A percentile compares a stretch with the other conserved stretches of the same genome.
Conservation (phyloP, 1,284 basidiomycete species). For the Ceratobasidium sp. region DNA sequence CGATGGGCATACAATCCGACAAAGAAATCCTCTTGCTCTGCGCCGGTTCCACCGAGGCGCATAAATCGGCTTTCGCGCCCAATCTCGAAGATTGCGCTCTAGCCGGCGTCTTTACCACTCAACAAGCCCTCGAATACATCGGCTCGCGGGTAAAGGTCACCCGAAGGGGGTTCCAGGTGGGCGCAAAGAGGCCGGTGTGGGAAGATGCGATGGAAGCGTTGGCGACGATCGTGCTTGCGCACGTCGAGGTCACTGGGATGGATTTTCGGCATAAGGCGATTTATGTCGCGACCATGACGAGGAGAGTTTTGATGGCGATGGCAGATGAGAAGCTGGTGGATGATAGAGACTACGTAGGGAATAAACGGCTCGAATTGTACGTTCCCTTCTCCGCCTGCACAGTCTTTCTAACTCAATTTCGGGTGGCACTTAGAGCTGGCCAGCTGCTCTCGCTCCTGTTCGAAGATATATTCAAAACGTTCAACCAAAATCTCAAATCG, state of each 20-base stretch:
- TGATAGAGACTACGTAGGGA: conserved; percentile 99
- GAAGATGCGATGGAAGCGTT: conserved; percentile 97
- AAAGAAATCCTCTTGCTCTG: conserved; percentile 97
- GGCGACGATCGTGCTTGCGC: conserved; percentile 96
- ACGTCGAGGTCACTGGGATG: conserved; percentile 91
- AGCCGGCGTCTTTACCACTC: conserved; percentile 89
- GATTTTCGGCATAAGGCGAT: conserved; percentile 97
- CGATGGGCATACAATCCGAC: conserved; percentile 95
- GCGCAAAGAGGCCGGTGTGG: conserved; percentile 82
- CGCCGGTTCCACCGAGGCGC: conserved; percentile 91
- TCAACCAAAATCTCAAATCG: conserved; percentile 95
- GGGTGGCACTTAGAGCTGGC: conserved; percentile 75
- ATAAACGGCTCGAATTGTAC: conserved; percentile 97
- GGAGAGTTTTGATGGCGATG: conserved; percentile 96
- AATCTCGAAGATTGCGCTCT: conserved; percentile 95
- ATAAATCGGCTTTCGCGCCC: conserved; percentile 88
- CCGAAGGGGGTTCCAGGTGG: conserved; percentile 61
- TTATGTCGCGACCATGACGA: conserved; percentile 98
- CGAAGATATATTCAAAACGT: conserved; percentile 99
- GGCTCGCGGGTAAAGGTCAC: conserved; percentile 92
- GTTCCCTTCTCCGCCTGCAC: conserved; percentile 53
- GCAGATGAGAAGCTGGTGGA: conserved; percentile 97
- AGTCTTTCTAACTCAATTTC: neutral
- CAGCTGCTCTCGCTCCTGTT: conserved; percentile 96
- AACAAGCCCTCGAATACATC: conserved; percentile 96